Base-by-base conservation (phyloP, 306 rosid genomes). In the Malus sylvestris region DNA sequence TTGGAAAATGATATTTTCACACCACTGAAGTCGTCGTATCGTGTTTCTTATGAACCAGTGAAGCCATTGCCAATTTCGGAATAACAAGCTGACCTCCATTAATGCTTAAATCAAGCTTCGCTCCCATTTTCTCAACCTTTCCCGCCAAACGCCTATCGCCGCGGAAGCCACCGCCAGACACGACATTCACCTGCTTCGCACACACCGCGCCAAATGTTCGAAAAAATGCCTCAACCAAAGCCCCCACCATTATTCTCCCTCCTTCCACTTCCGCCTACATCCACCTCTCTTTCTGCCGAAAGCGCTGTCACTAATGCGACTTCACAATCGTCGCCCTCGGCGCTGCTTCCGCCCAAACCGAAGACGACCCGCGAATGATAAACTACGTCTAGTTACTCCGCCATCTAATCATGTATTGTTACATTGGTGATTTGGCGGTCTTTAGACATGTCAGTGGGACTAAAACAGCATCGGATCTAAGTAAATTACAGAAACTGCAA, bases 221-320 rank as follows among this genome's bases (percentile, higher is more conserved):
- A 85, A 83, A 77, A 70, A 89, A 95, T 25, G 89, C 84, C 91
- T 78, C 91, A 59, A 1, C 70, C 78, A 71, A 74, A 55, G 33
- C 45, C 68, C 20, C 59, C 52, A 42, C 67, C 60, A 16, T 44
- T 16, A 20, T 58, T 64, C 72, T 59, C 49, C 77, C 73, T 1
- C 74, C 76, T 10, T 87, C 98, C 38, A 68, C 93, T 58, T 95
- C 99, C 10, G 97, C 97, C 45, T 95, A 92, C 78, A 27, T 95
- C 72, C 99, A 92, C 92, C 97, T 95, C 80, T 93, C 99, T 51
- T 95, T 95, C 82, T 95, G 99, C 62, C 88, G 99, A 55, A 90
- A 92, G 81, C 97, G 99, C 49, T 92, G 99, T 90, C 96, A 89
- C 80, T 92, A 92, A 83, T 95, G 99, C 52, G 97, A 92, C 90